These are phyloP conservation scores for Clausena lansium DNA, from an alignment of 345 rosid genomes.

Conservation along the genomic window DNA sequence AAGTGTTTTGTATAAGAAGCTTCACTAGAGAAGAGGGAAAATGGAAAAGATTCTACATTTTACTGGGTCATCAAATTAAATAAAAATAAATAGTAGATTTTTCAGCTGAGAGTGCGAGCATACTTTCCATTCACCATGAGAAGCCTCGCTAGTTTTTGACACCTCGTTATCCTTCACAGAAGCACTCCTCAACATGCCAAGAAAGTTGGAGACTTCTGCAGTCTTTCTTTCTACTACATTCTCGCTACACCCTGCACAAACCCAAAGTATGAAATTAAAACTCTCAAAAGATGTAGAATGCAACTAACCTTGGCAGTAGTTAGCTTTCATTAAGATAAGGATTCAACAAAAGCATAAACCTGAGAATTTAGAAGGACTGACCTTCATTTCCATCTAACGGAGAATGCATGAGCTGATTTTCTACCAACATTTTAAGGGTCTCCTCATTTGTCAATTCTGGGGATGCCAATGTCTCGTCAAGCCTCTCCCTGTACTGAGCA, in stretches of 20 bases:
- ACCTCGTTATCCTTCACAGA: conserved; percentile 42
- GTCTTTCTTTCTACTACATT: conserved; percentile 56
- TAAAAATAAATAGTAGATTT: neutral
- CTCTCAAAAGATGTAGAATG: neutral
- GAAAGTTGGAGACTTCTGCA: conserved; percentile 54
- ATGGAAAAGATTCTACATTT: neutral
- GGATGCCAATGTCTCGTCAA: conserved; percentile 70
- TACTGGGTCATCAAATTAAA: neutral
- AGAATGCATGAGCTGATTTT: conserved; percentile 50
- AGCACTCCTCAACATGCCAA: conserved; percentile 87
- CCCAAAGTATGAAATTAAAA: conserved; percentile 12
- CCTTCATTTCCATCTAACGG: conserved; percentile 47
- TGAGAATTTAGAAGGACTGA: conserved; percentile 15
- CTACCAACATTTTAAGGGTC: conserved; percentile 52
- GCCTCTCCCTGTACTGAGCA: conserved; percentile 64
- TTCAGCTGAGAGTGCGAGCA: conserved; percentile 15
- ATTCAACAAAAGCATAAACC: conserved; percentile 2
- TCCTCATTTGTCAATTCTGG: conserved; percentile 57
- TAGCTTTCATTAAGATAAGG: neutral
- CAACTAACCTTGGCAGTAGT: conserved; percentile 1
- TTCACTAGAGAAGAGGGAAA: neutral
- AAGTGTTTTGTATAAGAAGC: neutral
- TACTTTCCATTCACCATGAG: conserved; percentile 87
- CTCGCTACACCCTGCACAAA: conserved; percentile 49
- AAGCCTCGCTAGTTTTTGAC: conserved; percentile 34